phyloP scores from a whole-genome alignment of 2,329 filamentous ascomycete species.

The Xylaria arbuscula region DNA sequence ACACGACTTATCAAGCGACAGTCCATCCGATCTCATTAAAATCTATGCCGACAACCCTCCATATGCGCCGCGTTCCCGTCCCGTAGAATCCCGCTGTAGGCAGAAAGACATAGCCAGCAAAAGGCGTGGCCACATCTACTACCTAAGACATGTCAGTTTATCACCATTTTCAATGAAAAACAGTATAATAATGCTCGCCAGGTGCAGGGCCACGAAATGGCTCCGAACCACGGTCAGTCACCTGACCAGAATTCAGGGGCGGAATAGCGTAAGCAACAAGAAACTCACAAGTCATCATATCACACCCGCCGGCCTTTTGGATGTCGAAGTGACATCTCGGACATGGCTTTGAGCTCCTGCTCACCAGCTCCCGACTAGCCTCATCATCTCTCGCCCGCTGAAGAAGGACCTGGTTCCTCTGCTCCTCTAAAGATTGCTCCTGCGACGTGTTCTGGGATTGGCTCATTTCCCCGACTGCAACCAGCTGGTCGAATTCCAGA shows the following conservation, averaged over 20 bases:
- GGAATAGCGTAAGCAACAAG: neutral
- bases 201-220: too few relatives aligned
- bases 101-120: too few relatives aligned
- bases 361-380: conserved; percentile 3
- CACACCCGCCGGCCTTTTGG: conserved; percentile 9
- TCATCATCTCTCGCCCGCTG: conserved; percentile 15
- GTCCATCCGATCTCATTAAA: neutral
- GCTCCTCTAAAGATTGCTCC: neutral
- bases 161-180: too few relatives aligned
- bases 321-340: conserved; percentile 13
- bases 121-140: too few relatives aligned
- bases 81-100: too few relatives aligned
- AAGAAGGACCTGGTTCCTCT: neutral
- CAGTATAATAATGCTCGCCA: too few relatives aligned
- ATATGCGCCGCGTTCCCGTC: too few relatives aligned
- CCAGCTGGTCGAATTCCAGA: neutral
- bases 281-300: conserved; percentile 19
- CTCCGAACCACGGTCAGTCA: too few relatives aligned
- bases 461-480: neutral
- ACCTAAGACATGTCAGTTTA: too few relatives aligned
- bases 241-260: neutral
- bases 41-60: neutral
- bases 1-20: neutral
- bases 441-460: too few relatives aligned
- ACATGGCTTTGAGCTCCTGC: neutral